Base-by-base conservation (phyloP, 2,329 filamentous ascomycete species). In the Penicillium brevicompactum region DNA sequence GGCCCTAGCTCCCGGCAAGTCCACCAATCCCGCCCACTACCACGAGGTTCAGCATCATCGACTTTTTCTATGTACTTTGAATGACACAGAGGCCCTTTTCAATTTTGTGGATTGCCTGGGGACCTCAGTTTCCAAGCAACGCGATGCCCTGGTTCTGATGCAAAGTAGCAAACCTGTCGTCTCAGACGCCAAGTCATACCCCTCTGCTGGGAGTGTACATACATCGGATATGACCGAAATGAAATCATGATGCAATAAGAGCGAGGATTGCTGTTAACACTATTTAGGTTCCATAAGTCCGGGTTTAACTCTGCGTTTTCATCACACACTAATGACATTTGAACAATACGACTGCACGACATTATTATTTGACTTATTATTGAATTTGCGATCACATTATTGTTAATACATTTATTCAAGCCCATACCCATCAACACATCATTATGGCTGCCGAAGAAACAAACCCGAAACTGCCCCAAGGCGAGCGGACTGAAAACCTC, bases 191-290 rank as follows among this genome's bases (percentile, higher is more conserved):
- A 49, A 48, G 34, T 40, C 47, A 27, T 32, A 30, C 30, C 42
- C 24, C 42, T 46, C 50, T 46, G 21, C 37, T 51, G 13, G 31
- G 18, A 21, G 50, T 27, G 16, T 14, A 34, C 14, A 16, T 38
- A 11, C 34, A 13, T 55, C 49, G 51, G 57, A 18, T 11, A 54
- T 34, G 11, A n/a, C 57, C 45, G 48, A 63, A 22, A 5, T 45
- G 9, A 51, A 6, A 46, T 44, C 47, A 65, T 66, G 63, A 66
- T 66, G 63, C 61, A 65, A 66, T 57, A 45, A 24, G 32, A 37
- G 22, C 10, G 30, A 38, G 24, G 14, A 16, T 43, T 22, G 4
- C 16, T 21, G 16, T 22, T 46, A 30, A 32, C 44, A 46, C 43
- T 32, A 44, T 56, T 58, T 64, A 61, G 63, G 53, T 51, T 3